Evolutionary conservation across 371 early-diverging fungal species (phyloP).

Genomic region (Globomyces sp.): DNA sequence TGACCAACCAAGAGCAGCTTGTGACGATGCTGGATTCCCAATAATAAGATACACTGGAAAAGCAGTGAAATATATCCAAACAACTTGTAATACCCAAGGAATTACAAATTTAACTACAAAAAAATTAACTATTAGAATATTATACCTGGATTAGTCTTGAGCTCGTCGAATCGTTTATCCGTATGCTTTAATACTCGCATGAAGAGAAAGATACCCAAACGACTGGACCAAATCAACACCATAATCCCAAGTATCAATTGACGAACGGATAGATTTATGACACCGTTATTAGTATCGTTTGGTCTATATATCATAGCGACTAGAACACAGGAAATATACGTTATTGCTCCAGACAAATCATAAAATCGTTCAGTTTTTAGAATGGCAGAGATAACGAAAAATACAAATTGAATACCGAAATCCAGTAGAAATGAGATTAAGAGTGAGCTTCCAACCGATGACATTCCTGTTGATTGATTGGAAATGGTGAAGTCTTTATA

Average conservation of each 20-base stretch:
- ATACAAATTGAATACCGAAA: constrained; percentile 39
- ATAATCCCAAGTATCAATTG: constrained; percentile 38
- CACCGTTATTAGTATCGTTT: not conserved
- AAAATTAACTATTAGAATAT: no score
- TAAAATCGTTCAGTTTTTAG: constrained; percentile 41
- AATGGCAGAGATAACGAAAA: constrained; percentile 35
- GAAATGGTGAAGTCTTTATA: no score
- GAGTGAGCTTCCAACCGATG: constrained; percentile 24
- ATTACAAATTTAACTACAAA: constrained; percentile 23
- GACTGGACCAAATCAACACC: constrained; percentile 35
- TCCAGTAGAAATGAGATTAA: constrained; percentile 34
- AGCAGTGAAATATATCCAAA: constrained; percentile 47
- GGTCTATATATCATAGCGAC: constrained; percentile 31
- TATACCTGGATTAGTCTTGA: constrained; percentile 28
- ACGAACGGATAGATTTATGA: constrained; percentile 20
- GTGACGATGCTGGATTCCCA: constrained; percentile 30
- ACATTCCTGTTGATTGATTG: no score
- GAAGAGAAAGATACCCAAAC: constrained; percentile 43
- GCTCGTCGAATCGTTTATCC: constrained; percentile 40
- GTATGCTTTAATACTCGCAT: constrained; percentile 22
- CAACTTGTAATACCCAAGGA: constrained; percentile 41
- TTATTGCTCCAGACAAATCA: constrained; percentile 43
- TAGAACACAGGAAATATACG: constrained; percentile 38
- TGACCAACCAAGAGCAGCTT: constrained; percentile 27
- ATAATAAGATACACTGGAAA: constrained; percentile 39